These are phyloP conservation scores for Microcos paniculata DNA, from an alignment of 345 rosid genomes.

Conservation along the genomic window DNA sequence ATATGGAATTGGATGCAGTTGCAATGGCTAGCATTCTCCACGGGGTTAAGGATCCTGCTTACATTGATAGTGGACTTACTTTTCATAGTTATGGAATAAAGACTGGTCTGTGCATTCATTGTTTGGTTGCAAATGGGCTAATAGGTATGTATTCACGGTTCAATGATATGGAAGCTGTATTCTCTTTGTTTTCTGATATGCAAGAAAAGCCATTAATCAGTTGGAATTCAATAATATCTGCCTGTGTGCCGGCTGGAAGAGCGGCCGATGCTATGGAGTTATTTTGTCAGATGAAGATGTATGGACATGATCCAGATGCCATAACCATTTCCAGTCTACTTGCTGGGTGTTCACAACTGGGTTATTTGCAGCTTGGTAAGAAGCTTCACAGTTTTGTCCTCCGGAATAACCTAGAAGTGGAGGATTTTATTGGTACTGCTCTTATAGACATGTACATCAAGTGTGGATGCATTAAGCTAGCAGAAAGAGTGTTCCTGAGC, in stretches of 20 bases:
- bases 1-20: constrained; percentile 67
- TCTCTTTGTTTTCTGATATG: constrained; percentile 49
- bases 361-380: constrained; percentile 57
- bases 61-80: constrained; percentile 40
- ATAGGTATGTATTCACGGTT: constrained; percentile 73
- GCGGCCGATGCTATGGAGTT: constrained; percentile 51
- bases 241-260: constrained; percentile 68
- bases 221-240: constrained; percentile 87
- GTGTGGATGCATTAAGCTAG: constrained; percentile 57
- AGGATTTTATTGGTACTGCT: constrained; percentile 75
- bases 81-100: constrained; percentile 64
- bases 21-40: constrained; percentile 71
- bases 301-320: constrained; percentile 51
- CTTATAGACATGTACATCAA: constrained; percentile 80
- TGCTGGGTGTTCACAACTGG: constrained; percentile 72
- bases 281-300: constrained; percentile 54
- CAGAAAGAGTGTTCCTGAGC: constrained; percentile 59
- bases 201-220: constrained; percentile 50
- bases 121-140: constrained; percentile 63
- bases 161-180: constrained; percentile 45
- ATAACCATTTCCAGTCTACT: constrained; percentile 64
- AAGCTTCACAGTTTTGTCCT: constrained; percentile 56
- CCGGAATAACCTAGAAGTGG: constrained; percentile 47
- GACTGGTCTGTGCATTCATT: constrained; percentile 49
- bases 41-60: constrained; percentile 44